Base-by-base conservation (phyloP, 441 rosid species). In the Gossypium davidsonii region DNA sequence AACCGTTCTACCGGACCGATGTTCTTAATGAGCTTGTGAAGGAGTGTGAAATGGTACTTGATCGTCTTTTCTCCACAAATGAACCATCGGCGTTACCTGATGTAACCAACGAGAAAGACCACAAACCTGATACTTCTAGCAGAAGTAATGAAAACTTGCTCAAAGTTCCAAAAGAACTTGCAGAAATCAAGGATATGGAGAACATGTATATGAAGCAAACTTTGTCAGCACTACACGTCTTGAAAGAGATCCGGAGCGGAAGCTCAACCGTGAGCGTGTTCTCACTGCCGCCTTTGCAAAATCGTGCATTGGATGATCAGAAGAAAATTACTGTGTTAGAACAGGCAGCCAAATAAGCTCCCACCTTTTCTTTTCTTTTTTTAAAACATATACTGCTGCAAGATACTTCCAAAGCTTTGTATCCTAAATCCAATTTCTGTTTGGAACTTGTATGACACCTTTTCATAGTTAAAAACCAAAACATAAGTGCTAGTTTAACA, bases 201-300 rank as follows among this genome's bases (percentile, higher is more conserved):
- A 83, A 77, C 75, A 76, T 65, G 62, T 86, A 78, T 65, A 79
- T 79, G 85, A 90, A 85, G 83, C 62, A 81, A 73, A 79, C 86
- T 0, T 49, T 80, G 37, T 81, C 89, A n/a, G 95, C 92, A 12
- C 57, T 90, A 71, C 76, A 80, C 23, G 83, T 81, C 17, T 74
- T 86, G 77, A 82, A 85, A 82, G 91, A 85, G 68, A 81, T 90
- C 14, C 82, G 88, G 55, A 85, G 90, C 6, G 77, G 81, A 70
- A 90, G 92, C 79, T 88, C 91, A 10, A 85, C 95, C 0, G 87
- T 84, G 6, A 83, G 89, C 63, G 80, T 39, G 18, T 85, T 88
- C 71, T 90, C 91, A 1, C 66, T 84, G 74, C 90, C 90, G 3
- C 95, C 92, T 0, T 44, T 86, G 77, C 91, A 86, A 72, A 75